Evolutionary conservation across 1,284 basidiomycete genomes (phyloP).

Genomic region (Coniferiporia sulphurascens): DNA sequence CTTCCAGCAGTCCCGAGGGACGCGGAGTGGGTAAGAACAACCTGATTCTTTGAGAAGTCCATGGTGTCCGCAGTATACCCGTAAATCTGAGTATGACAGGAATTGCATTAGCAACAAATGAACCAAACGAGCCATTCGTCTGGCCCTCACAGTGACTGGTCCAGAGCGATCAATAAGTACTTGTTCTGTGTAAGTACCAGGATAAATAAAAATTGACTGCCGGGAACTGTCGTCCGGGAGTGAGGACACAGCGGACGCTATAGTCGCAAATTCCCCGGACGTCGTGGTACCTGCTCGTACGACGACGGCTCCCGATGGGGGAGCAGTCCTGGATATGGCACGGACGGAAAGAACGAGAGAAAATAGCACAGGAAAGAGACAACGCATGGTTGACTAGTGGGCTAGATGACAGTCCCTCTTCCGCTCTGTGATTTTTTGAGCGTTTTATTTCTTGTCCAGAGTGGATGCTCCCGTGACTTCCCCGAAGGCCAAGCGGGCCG

Average conservation of each 20-base stretch:
- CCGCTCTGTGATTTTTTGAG: neutral
- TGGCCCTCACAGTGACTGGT: constrained; percentile 23
- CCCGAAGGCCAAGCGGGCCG: neutral
- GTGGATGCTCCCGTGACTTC: neutral
- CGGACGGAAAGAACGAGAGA: neutral
- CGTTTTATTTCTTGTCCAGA: neutral
- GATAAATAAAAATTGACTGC: constrained; percentile 29
- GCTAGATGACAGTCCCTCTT: neutral
- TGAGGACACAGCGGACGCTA: constrained; percentile 27
- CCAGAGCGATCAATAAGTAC: constrained; percentile 29
- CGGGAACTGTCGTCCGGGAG: constrained; percentile 27
- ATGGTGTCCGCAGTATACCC: constrained; percentile 29
- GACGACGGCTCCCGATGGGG: constrained; percentile 28
- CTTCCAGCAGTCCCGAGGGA: constrained; percentile 20
- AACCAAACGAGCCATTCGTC: neutral
- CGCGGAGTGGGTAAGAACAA: constrained; percentile 24
- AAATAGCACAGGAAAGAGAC: neutral
- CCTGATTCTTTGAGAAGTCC: constrained; percentile 26
- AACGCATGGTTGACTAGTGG: constrained; percentile 1
- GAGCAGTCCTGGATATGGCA: constrained; percentile 23
- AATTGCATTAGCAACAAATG: neutral
- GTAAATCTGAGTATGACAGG: constrained; percentile 23
- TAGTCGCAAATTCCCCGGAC: constrained; percentile 27
- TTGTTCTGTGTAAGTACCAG: constrained; percentile 30
- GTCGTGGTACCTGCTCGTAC: constrained; percentile 23